Conservation (phyloP, 345 rosid genomes). For the Abelmoschus esculentus region DNA sequence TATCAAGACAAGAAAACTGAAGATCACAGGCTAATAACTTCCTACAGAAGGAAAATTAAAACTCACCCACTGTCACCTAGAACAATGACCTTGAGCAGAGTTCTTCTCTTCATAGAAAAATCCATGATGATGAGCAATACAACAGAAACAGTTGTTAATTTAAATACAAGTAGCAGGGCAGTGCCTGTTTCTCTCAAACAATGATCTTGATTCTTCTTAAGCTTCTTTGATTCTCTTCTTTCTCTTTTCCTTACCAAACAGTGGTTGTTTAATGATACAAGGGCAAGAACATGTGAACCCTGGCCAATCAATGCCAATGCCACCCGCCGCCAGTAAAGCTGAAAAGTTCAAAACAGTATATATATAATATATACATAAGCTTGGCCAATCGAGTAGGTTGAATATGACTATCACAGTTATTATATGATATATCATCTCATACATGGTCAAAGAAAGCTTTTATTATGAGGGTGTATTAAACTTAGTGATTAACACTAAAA, state of each 20-base stretch:
- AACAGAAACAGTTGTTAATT: not conserved
- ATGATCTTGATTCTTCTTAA: slow-evolving; percentile 29
- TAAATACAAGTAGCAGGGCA: not conserved
- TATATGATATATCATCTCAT: no score
- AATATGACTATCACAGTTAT: no score
- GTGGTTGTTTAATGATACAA: slow-evolving; percentile 9
- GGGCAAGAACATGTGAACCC: slow-evolving; percentile 31
- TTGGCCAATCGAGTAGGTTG: no score
- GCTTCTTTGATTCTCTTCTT: not conserved
- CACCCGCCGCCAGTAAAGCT: slow-evolving; percentile 17
- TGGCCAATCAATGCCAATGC: slow-evolving; percentile 23
- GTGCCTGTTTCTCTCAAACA: not conserved
- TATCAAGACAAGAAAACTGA: not conserved
- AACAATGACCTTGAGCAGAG: slow-evolving; percentile 69
- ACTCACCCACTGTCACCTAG: slow-evolving; percentile 42
- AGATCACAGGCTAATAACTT: no score
- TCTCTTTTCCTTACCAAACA: not conserved
- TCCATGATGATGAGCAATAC: slow-evolving; percentile 25
- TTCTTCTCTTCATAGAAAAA: slow-evolving; percentile 44
- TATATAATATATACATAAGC: not conserved
- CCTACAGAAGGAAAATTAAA: no score
- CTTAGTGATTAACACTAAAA: no score
- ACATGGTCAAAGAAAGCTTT: no score
- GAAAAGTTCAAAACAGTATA: not conserved
- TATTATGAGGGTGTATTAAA: no score